Evolutionary conservation across 352 stramenopile genomes (phyloP).

Genomic region (Globisporangium cederbergense): DNA sequence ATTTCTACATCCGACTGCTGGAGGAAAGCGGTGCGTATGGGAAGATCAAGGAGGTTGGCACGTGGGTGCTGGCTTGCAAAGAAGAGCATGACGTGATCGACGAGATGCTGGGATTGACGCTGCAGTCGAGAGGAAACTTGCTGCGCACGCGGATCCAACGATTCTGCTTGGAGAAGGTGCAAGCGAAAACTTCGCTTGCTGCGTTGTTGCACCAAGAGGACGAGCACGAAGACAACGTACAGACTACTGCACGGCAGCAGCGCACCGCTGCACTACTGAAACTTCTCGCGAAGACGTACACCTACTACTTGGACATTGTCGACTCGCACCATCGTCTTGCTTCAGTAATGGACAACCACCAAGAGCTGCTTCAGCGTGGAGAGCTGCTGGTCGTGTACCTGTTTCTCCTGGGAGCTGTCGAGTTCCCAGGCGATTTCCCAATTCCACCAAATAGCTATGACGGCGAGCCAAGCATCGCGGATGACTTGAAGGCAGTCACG

Average conservation of each 20-base stretch:
- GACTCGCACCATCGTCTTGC: conserved; percentile 34
- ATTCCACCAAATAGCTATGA: conserved; percentile 23
- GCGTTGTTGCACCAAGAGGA: background rate
- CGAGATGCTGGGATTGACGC: conserved; percentile 57
- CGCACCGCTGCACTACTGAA: conserved; percentile 30
- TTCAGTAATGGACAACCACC: conserved; percentile 22
- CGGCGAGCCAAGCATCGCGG: conserved; percentile 14
- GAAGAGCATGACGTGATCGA: conserved; percentile 82
- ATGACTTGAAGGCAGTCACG: conserved; percentile 22
- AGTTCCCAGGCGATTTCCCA: conserved; percentile 22
- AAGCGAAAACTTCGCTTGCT: conserved; percentile 3
- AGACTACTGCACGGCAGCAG: background rate
- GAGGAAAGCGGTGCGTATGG: conserved; percentile 49
- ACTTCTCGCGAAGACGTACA: conserved; percentile 58
- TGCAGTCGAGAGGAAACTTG: conserved; percentile 45
- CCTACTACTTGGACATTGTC: conserved; percentile 52
- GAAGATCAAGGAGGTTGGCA: conserved; percentile 60
- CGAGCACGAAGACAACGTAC: background rate
- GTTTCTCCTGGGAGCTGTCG: conserved; percentile 27
- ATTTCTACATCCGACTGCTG: conserved; percentile 57
- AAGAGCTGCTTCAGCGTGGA: conserved; percentile 34
- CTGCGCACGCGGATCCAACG: conserved; percentile 28
- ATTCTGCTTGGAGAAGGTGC: background rate
- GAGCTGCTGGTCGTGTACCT: conserved; percentile 41
- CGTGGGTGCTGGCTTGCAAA: conserved; percentile 75